These are phyloP conservation scores for Saccharomyces hybrid DNA, from an alignment of 1,139 yeast species.

Conservation along the genomic window DNA sequence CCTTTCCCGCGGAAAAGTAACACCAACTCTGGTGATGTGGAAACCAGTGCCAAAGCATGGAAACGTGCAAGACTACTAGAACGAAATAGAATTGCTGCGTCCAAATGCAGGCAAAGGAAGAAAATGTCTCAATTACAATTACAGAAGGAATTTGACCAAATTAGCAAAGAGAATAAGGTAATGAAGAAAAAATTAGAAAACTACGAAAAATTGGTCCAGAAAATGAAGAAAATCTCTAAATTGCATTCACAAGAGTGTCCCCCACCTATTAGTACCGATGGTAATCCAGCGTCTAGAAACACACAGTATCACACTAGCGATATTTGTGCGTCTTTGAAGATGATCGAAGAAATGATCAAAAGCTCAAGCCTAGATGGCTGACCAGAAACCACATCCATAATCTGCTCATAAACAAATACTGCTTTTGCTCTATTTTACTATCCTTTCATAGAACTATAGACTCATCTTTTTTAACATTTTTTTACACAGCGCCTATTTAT, in stretches of 20 bases:
- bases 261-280: not conserved
- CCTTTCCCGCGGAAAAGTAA: not conserved
- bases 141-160: slow-evolving; percentile 46
- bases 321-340: slow-evolving; percentile 10
- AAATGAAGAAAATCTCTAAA: slow-evolving; percentile 18
- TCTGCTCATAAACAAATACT: not conserved
- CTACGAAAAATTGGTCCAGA: slow-evolving; percentile 20
- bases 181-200: slow-evolving; percentile 35
- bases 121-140: slow-evolving; percentile 58
- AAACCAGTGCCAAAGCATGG: slow-evolving; percentile 72
- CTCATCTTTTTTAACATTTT: not conserved
- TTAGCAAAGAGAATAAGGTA: slow-evolving; percentile 38
- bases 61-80: slow-evolving; percentile 59
- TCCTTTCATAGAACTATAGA: not conserved
- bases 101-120: slow-evolving; percentile 65
- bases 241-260: slow-evolving; percentile 9
- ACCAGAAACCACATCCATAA: not conserved
- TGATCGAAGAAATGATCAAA: slow-evolving; percentile 22
- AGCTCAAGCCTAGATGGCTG: slow-evolving; percentile 1
- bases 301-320: not conserved
- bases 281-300: not conserved
- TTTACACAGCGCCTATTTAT: not conserved
- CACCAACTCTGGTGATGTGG: slow-evolving; percentile 40
- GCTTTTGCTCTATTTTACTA: not conserved
- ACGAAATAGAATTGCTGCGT: slow-evolving; percentile 62